Evolutionary conservation across 192 early-diverging fungal genomes (phyloP).

Genomic region (Backusella morwellensis): DNA sequence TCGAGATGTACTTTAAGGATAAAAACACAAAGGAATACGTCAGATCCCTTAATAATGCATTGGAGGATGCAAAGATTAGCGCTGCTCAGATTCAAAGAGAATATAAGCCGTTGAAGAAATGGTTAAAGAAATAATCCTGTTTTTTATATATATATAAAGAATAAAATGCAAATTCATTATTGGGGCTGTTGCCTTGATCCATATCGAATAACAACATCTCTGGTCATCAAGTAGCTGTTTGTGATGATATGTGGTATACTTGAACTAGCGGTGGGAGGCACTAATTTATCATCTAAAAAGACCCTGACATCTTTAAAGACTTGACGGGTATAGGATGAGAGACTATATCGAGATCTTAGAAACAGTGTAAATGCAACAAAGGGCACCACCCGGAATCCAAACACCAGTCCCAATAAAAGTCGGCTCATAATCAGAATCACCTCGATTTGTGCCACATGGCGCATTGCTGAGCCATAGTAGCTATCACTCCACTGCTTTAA

Average conservation of each 20-base stretch:
- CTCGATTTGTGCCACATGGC: constrained; percentile 63
- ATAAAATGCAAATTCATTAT: background rate
- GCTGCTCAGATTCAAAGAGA: constrained; percentile 44
- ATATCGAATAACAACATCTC: constrained; percentile 26
- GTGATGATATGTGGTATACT: constrained; percentile 39
- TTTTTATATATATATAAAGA: background rate
- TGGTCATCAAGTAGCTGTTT: constrained; percentile 38
- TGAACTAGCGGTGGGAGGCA: constrained; percentile 40
- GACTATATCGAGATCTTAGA: constrained; percentile 67
- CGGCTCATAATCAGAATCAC: constrained; percentile 65
- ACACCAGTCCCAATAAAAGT: constrained; percentile 44
- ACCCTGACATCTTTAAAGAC: constrained; percentile 29
- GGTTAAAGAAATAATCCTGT: constrained; percentile 1
- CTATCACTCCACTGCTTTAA: constrained; percentile 52
- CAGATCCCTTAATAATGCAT: constrained; percentile 64
- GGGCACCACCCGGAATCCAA: constrained; percentile 29
- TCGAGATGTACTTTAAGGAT: constrained; percentile 59
- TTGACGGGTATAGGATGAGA: constrained; percentile 48
- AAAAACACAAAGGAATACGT: constrained; percentile 63
- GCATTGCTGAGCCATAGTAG: constrained; percentile 63
- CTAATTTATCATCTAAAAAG: background rate
- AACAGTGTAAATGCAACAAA: constrained; percentile 64
- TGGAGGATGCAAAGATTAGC: constrained; percentile 66
- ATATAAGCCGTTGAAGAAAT: constrained; percentile 6
- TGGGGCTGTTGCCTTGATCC: background rate